These are phyloP conservation scores for Neofusicoccum sp. DNA, from an alignment of 2,329 filamentous ascomycete species.

Conservation along the genomic window DNA sequence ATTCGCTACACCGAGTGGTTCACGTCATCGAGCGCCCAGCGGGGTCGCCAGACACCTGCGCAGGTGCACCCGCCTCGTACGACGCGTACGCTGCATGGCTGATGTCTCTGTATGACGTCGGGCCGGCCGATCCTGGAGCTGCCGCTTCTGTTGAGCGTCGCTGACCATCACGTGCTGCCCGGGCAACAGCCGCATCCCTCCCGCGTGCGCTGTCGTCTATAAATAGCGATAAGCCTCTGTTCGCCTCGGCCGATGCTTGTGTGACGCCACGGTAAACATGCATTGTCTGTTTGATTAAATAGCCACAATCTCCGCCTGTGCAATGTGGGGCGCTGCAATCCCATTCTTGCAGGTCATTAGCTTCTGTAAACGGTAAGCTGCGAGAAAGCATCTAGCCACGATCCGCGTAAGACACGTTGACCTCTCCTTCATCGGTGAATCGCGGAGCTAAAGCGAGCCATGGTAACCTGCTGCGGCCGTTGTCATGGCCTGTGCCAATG, in stretches of 20 bases:
- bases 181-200: neutral
- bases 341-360: neutral
- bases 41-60: neutral
- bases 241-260: neutral
- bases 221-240: neutral
- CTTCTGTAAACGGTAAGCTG: neutral
- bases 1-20: neutral
- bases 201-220: neutral
- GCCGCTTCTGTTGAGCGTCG: neutral
- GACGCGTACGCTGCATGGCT: neutral
- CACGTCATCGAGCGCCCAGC: neutral
- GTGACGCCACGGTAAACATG: neutral
- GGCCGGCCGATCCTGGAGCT: neutral
- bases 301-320: neutral
- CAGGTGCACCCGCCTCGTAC: neutral
- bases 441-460: neutral
- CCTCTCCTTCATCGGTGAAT: neutral
- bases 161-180: conserved; percentile 2
- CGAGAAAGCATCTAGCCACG: neutral
- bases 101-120: neutral
- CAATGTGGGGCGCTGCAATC: neutral
- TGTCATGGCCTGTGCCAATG: neutral
- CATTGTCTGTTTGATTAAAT: neutral
- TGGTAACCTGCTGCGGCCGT: neutral
- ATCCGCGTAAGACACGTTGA: too few species aligned